Evolutionary conservation across 306 rosid genomes (phyloP).

Genomic region (Neltuma alba): DNA sequence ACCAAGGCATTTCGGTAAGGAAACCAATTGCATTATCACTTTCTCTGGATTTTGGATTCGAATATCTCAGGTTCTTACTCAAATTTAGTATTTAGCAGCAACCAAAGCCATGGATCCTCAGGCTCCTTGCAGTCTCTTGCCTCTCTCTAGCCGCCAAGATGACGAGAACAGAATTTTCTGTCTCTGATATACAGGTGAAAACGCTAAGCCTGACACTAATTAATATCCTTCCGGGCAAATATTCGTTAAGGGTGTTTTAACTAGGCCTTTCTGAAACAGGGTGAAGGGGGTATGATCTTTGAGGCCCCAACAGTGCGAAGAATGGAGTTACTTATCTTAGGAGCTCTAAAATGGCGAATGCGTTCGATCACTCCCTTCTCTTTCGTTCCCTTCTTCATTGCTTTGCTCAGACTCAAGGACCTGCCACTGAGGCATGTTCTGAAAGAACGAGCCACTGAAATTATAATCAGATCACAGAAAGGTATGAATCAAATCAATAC

Average conservation of each 20-base stretch:
- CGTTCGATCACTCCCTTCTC: slow-evolving; percentile 88
- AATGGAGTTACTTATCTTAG: slow-evolving; percentile 76
- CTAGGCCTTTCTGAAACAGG: slow-evolving; percentile 34
- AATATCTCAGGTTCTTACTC: slow-evolving; percentile 36
- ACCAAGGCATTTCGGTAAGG: slow-evolving; percentile 57
- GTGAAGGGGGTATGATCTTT: slow-evolving; percentile 64
- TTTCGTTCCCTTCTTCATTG: slow-evolving; percentile 61
- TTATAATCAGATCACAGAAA: slow-evolving; percentile 69
- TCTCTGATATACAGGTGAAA: slow-evolving; percentile 59
- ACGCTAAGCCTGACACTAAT: neutral
- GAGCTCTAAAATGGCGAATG: slow-evolving; percentile 85
- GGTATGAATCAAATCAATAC: slow-evolving; percentile 40
- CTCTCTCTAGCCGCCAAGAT: slow-evolving; percentile 80
- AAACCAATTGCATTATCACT: slow-evolving; percentile 4
- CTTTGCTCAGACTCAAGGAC: slow-evolving; percentile 52
- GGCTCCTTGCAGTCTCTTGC: slow-evolving; percentile 76
- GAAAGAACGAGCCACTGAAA: slow-evolving; percentile 64
- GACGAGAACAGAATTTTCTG: slow-evolving; percentile 54
- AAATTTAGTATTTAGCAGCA: slow-evolving; percentile 43
- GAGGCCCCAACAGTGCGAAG: slow-evolving; percentile 64
- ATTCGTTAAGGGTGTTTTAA: neutral
- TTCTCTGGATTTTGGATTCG: slow-evolving; percentile 13
- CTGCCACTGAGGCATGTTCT: slow-evolving; percentile 53
- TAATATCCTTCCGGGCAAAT: neutral
- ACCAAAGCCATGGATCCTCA: slow-evolving; percentile 71